Evolutionary conservation across 2,329 filamentous ascomycete species (phyloP).

Genomic region (Penicillium sp.): DNA sequence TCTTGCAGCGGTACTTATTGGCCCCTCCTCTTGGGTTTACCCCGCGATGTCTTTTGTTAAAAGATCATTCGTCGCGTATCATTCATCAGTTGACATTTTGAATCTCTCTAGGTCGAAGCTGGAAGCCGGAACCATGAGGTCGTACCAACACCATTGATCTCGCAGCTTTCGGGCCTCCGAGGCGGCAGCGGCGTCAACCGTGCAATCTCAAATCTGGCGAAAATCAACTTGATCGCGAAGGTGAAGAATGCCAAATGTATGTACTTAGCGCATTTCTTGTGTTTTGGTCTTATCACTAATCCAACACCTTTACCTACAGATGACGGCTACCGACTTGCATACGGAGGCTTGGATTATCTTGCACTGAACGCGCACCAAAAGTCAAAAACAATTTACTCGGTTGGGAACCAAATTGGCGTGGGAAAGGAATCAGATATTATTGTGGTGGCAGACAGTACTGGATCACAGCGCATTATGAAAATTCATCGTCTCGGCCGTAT

Average conservation of each 20-base stretch:
- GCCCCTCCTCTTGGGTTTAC: constrained; percentile 32
- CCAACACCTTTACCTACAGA: constrained; percentile 45
- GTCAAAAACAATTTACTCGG: constrained; percentile 78
- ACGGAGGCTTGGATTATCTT: constrained; percentile 97
- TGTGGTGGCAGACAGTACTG: constrained; percentile 78
- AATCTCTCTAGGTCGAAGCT: constrained; percentile 93
- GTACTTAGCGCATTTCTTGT: background rate
- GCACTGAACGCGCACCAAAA: constrained; percentile 86
- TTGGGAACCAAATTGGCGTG: constrained; percentile 91
- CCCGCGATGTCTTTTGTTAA: constrained; percentile 20
- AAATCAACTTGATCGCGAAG: constrained; percentile 84
- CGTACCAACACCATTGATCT: constrained; percentile 86
- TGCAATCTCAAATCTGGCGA: constrained; percentile 86
- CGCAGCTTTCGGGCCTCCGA: constrained; percentile 76
- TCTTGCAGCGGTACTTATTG: constrained; percentile 71
- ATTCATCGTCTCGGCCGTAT: constrained; percentile 94
- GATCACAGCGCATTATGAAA: constrained; percentile 80
- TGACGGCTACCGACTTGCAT: constrained; percentile 94
- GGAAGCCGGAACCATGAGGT: constrained; percentile 97
- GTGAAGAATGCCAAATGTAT: constrained; percentile 87
- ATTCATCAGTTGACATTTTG: no score
- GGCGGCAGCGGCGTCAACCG: constrained; percentile 77
- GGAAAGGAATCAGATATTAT: constrained; percentile 98
- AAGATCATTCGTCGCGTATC: background rate
- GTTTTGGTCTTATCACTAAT: constrained; percentile 3